Conservation (phyloP, 2,329 filamentous ascomycete genomes). For the Aspergillus ruber region DNA sequence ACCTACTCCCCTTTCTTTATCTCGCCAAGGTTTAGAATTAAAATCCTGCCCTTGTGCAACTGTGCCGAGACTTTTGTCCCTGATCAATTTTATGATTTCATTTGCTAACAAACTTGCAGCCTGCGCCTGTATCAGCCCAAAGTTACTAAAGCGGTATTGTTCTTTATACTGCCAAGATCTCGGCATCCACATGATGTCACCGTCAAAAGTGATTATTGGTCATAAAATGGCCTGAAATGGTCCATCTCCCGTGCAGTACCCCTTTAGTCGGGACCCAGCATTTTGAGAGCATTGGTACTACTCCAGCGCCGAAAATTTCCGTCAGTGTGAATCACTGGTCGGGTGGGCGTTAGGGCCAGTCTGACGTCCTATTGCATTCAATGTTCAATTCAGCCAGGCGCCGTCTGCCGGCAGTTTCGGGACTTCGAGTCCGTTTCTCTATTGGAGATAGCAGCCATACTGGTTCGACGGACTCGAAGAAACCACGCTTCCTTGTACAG, state of each 20-base stretch:
- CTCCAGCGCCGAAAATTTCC: constrained; percentile 5
- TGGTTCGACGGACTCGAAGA: no score
- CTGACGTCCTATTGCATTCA: background rate
- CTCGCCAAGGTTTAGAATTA: constrained; percentile 15
- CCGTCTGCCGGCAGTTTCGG: background rate
- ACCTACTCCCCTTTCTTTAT: constrained; percentile 5
- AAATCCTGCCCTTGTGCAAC: constrained; percentile 12
- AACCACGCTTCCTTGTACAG: no score
- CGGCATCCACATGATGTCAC: constrained; percentile 14
- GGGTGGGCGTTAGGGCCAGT: constrained; percentile 1
- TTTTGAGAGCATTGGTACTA: constrained; percentile 6
- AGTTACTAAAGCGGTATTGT: constrained; percentile 32
- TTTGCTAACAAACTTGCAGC: constrained; percentile 26
- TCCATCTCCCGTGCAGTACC: constrained; percentile 3
- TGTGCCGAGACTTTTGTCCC: constrained; percentile 15
- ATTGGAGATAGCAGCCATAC: no score
- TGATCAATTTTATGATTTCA: constrained; percentile 5
- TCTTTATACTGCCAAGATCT: constrained; percentile 13
- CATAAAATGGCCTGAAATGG: constrained; percentile 1
- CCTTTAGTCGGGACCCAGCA: constrained; percentile 3
- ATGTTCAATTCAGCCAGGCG: background rate
- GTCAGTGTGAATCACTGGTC: constrained; percentile 7
- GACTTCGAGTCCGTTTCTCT: background rate
- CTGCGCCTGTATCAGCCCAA: constrained; percentile 41
- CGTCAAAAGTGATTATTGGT: constrained; percentile 4